These are phyloP conservation scores for Boletus semigastroideus DNA, from an alignment of 1,284 basidiomycete genomes.

Conservation along the genomic window DNA sequence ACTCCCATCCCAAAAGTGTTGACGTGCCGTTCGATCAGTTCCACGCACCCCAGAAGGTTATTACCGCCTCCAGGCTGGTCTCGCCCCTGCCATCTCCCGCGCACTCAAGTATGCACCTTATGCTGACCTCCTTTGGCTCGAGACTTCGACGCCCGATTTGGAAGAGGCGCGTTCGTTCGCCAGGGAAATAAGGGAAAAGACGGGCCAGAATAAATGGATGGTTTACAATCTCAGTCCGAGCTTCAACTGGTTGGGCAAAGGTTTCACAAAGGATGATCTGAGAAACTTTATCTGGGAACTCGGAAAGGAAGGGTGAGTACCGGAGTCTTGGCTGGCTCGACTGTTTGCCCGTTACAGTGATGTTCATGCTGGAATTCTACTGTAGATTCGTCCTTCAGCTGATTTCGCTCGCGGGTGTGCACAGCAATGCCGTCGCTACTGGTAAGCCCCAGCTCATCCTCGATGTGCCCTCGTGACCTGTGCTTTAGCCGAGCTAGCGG, in stretches of 20 bases:
- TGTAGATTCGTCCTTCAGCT: slow-evolving; percentile 79
- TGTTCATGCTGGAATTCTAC: slow-evolving; percentile 8
- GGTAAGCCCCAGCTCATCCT: slow-evolving; percentile 43
- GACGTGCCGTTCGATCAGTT: slow-evolving; percentile 41
- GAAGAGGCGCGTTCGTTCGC: slow-evolving; percentile 81
- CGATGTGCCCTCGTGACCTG: slow-evolving; percentile 3
- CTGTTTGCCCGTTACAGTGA: slow-evolving; percentile 12
- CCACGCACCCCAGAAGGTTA: slow-evolving; percentile 92
- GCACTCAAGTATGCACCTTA: slow-evolving; percentile 79
- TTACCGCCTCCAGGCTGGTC: slow-evolving; percentile 86
- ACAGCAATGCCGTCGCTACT: slow-evolving; percentile 80
- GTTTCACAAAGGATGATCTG: slow-evolving; percentile 75
- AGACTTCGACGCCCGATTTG: slow-evolving; percentile 85
- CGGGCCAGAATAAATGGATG: slow-evolving; percentile 58
- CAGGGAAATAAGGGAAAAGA: slow-evolving; percentile 67
- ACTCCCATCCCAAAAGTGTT: not conserved
- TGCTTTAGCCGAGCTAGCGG: slow-evolving; percentile 66
- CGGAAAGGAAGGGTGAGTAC: slow-evolving; percentile 77
- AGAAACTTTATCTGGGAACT: slow-evolving; percentile 92
- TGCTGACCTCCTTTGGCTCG: slow-evolving; percentile 86
- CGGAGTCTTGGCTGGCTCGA: not conserved
- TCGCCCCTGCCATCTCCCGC: slow-evolving; percentile 82
- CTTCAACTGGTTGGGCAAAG: slow-evolving; percentile 89
- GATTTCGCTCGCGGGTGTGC: slow-evolving; percentile 85
- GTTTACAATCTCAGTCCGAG: slow-evolving; percentile 95